Conservation (phyloP, 495 filamentous ascomycete species). For the Neurospora pannonica region DNA sequence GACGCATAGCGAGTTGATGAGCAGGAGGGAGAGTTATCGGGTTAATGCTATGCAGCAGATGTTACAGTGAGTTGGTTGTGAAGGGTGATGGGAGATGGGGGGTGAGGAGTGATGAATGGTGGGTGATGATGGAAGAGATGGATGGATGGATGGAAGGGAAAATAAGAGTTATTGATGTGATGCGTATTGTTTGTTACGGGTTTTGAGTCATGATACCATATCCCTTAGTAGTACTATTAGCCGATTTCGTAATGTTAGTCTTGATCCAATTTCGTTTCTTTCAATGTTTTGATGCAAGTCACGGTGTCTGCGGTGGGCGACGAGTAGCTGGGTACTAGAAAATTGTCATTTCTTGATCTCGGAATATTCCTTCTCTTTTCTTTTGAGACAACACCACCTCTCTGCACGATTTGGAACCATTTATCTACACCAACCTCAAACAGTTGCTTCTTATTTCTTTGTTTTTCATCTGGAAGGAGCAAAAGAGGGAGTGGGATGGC, state of each 20-base stretch:
- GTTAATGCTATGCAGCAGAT: slow-evolving; percentile 42
- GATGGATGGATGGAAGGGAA: no score
- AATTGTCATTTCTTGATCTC: neutral
- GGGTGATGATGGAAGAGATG: neutral
- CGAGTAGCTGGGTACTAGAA: neutral
- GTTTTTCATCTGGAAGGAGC: neutral
- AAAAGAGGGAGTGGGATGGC: neutral
- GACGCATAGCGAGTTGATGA: slow-evolving; percentile 57
- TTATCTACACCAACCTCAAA: no score
- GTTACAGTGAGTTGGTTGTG: slow-evolving; percentile 4
- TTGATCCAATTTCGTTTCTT: neutral
- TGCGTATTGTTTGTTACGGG: neutral
- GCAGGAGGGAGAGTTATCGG: slow-evolving; percentile 48
- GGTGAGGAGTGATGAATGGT: neutral
- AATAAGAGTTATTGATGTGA: neutral
- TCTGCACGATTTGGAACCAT: no score
- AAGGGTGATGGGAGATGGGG: neutral
- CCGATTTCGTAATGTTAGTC: neutral
- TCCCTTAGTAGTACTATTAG: neutral
- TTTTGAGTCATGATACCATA: neutral
- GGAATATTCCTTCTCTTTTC: no score
- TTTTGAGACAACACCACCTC: no score
- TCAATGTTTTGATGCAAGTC: neutral
- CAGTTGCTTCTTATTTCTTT: no score
- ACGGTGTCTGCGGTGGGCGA: neutral